Base-by-base conservation (phyloP, 108 stramenopile genomes). In the Phaeodactylum tricornutum region DNA sequence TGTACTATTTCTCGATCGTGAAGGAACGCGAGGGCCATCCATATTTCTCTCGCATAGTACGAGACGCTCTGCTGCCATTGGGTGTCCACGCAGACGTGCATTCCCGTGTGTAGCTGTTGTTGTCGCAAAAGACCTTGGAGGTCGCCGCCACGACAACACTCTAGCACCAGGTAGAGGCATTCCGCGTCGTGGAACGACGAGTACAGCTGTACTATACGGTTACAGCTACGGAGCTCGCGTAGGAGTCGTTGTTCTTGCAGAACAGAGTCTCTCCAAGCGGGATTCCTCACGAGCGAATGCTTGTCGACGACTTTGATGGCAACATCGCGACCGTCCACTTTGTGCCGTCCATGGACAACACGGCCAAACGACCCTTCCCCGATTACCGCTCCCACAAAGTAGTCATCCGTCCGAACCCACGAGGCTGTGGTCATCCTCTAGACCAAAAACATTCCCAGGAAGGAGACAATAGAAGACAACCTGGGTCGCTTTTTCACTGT, bases 331-430 rank as follows among this genome's bases (percentile, higher is more conserved):
- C 36, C 38, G 7, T 53, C 55, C 6, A 19, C 38, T 22, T 74
- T 77, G 41, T 74, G 71, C 12, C 31, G 20, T 15, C 64, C 73
- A 41, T 50, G 42, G 39, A 54, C 62, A 22, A 85, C 78, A 11
- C 39, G 39, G 6, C 75, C 83, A 53, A 72, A 80, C n/a, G 63
- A 44, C 23, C 81, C 81, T 39, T 82, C 72, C 5, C 75, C 81
- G 16, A 82, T 54, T 14, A 59, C 45, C n/a, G 42, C 39, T 17
- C 62, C 62, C 17, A 68, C 52, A 29, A 16, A 40, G 41, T 49
- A 64, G 20, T 64, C 62, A n/a, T n/a, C n/a, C n/a, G n/a, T n/a
- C n/a, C n/a, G n/a, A n/a, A n/a, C n/a, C n/a, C n/a, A n/a, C n/a
- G n/a, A n/a, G n/a, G n/a, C n/a, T n/a, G n/a, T n/a, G n/a, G n/a